Conservation (phyloP, 768 basidiomycete genomes). For the Multifurca ochricompacta region DNA sequence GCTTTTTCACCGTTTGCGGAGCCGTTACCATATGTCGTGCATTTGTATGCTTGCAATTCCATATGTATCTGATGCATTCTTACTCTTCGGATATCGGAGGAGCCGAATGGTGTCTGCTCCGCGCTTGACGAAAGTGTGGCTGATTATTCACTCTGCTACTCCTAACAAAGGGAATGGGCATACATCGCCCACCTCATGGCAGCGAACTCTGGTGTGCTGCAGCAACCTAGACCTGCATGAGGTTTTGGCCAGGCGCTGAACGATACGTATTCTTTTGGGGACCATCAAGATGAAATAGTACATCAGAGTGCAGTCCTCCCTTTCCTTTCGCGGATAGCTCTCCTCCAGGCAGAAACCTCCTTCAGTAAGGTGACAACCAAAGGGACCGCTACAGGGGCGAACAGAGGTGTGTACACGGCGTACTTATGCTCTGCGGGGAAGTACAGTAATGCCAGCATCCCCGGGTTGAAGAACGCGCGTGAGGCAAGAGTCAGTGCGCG, state of each 20-base stretch:
- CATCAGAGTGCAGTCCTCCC: background rate
- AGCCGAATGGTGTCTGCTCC: background rate
- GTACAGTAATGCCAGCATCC: slow-evolving; percentile 92
- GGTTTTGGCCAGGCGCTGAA: background rate
- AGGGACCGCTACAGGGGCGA: slow-evolving; percentile 85
- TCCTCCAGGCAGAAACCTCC: slow-evolving; percentile 62
- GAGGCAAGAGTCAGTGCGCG: slow-evolving; percentile 60
- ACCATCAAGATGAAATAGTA: background rate
- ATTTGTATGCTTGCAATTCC: slow-evolving; percentile 19
- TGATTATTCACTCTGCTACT: background rate
- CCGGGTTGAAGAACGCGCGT: slow-evolving; percentile 92
- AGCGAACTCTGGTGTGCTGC: background rate
- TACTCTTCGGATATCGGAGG: slow-evolving; percentile 11
- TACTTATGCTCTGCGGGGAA: slow-evolving; percentile 98
- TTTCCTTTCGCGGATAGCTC: slow-evolving; percentile 23
- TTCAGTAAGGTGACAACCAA: slow-evolving; percentile 64
- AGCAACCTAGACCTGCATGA: background rate
- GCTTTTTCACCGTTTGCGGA: slow-evolving; percentile 13
- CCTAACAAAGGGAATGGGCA: background rate
- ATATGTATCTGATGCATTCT: slow-evolving; percentile 21
- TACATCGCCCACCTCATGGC: background rate
- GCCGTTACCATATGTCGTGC: slow-evolving; percentile 11
- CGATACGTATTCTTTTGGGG: background rate
- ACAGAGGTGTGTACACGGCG: slow-evolving; percentile 92
- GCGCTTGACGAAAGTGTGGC: background rate